Conservation (phyloP, 2,329 filamentous ascomycete species). For the Hypomyces rosellus region DNA sequence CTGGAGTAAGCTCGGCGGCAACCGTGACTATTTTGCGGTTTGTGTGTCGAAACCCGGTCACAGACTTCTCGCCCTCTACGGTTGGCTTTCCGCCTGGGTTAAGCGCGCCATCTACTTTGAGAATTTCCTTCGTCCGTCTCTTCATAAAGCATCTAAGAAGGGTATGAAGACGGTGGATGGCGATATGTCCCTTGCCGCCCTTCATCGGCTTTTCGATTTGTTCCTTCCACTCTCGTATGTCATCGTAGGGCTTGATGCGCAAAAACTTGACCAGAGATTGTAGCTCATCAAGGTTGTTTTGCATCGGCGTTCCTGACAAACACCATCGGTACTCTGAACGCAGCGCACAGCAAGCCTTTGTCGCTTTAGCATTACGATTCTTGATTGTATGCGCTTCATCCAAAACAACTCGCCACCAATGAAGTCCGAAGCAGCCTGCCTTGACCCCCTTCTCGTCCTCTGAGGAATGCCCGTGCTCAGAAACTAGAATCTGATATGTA, state of each 20-base stretch:
- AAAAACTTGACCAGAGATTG: constrained; percentile 92
- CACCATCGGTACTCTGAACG: constrained; percentile 91
- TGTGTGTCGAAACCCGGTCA: constrained; percentile 79
- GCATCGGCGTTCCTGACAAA: constrained; percentile 91
- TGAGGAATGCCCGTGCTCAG: constrained; percentile 71
- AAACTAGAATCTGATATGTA: constrained; percentile 91
- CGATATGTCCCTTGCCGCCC: constrained; percentile 80
- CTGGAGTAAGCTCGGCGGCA: constrained; percentile 67
- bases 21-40: constrained; percentile 83
- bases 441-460: constrained; percentile 56
- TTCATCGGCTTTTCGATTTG: constrained; percentile 88
- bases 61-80: constrained; percentile 44
- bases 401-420: constrained; percentile 93
- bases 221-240: constrained; percentile 81
- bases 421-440: constrained; percentile 79
- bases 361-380: constrained; percentile 92
- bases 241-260: constrained; percentile 83
- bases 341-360: constrained; percentile 83
- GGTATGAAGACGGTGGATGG: constrained; percentile 78
- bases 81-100: constrained; percentile 64
- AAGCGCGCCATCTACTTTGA: constrained; percentile 78
- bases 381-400: constrained; percentile 99
- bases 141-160: constrained; percentile 95
- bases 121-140: constrained; percentile 93
- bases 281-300: constrained; percentile 95